Evolutionary conservation across 2,329 filamentous ascomycete genomes (phyloP), one percentile per base, ranked within the genome.

Genomic region (Trematosphaeria pertusa): DNA sequence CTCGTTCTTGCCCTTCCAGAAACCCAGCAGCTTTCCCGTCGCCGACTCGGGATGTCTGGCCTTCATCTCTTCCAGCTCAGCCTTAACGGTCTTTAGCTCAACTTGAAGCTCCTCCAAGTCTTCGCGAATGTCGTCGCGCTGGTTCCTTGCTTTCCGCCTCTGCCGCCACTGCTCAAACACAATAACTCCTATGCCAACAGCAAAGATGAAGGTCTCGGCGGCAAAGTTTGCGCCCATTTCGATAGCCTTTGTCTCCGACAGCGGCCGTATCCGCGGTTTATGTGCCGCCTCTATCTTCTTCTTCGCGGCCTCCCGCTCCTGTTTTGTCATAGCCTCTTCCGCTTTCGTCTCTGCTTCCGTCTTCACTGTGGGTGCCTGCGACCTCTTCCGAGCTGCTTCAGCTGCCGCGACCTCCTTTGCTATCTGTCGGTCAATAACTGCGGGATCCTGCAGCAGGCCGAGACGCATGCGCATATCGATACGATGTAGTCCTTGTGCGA

Each of bases 191-290:
- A 82, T 84, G 1, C 82, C 86, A 10, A 88, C 86, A 3, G 78
- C 58, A 57, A 88, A 87, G 30, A 88, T 76, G 62, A 88, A 88
- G 0, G 81, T 72, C 61, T 88, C 85, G 22, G 83, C 83, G 37
- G 86, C 85, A 60, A 88, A 88, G 52, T 85, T 87, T 3, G 85
- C 86, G 3, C 85, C 86, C 28, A 81, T 80, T 62, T 88, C 85
- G 43, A 88, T 87, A 0, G 85, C 85, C 59, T 87, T 86, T 10
- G 81, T 78, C 64, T 88, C 86, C 2, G 82, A 83, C 9, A 88
- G 73, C 6, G 85, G 85, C 34, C 85, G 75, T 45, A 88, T 87
- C 24, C 79, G 78, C 5, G 81, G 81, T 74, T 61, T 67, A 9
- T 52, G 19, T 68, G 72, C 31, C 66, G 66, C 65, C 62, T 75